Evolutionary conservation across 441 rosid genomes (phyloP).

Genomic region (Jatropha multifida): DNA sequence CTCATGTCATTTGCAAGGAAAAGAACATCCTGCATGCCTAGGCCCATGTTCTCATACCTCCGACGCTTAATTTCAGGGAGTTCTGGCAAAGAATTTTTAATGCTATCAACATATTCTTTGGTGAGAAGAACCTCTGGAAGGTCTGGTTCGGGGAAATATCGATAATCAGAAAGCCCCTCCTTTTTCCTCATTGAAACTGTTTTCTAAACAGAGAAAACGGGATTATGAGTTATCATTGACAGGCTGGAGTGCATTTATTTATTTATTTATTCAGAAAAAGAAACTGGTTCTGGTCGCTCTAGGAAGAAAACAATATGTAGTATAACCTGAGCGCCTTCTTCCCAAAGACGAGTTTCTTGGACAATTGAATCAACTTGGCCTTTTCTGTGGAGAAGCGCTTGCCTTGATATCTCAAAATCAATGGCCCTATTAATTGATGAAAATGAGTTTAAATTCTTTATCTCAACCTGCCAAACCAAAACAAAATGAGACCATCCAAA

Average conservation of each 20-base stretch:
- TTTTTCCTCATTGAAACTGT: conserved; percentile 95
- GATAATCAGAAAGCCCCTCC: conserved; percentile 95
- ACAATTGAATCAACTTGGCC: conserved; percentile 69
- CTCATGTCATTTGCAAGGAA: conserved; percentile 85
- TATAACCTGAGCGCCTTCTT: conserved; percentile 85
- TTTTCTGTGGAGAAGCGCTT: conserved; percentile 62
- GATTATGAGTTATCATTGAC: conserved; percentile 11
- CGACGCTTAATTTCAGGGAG: conserved; percentile 89
- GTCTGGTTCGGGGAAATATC: conserved; percentile 97
- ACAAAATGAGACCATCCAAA: background rate
- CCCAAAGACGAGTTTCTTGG: conserved; percentile 98
- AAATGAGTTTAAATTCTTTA: conserved; percentile 90
- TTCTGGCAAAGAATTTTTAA: conserved; percentile 67
- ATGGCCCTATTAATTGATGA: conserved; percentile 82
- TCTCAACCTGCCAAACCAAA: conserved; percentile 65
- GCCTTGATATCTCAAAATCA: conserved; percentile 88
- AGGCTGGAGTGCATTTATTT: background rate
- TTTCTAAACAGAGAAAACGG: conserved; percentile 48
- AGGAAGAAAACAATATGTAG: background rate
- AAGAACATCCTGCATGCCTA: conserved; percentile 89
- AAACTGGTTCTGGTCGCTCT: background rate
- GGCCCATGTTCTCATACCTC: conserved; percentile 81
- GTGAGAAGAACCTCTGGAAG: conserved; percentile 79
- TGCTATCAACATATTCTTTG: conserved; percentile 61
- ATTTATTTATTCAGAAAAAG: no score